Percentiles rank a stretch among this genome's conserved stretches.
These are phyloP conservation scores for Thermothelomyces thermophilus DNA, from an alignment of 2,329 filamentous ascomycete genomes.

Conservation along the genomic window DNA sequence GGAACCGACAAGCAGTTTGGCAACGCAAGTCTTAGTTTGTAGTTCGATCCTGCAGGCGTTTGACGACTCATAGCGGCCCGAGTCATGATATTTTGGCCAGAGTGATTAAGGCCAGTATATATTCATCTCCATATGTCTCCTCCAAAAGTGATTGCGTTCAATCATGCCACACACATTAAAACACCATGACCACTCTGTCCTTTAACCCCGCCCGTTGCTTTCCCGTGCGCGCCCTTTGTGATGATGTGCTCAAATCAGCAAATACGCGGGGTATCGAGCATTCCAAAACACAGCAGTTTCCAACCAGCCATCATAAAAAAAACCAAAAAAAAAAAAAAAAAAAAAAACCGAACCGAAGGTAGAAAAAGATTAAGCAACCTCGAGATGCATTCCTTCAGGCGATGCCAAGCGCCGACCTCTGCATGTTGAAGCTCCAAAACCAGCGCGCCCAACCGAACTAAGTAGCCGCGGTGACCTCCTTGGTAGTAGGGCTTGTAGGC, in stretches of 20 bases:
- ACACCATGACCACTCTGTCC: not conserved
- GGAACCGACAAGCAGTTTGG: too few species aligned
- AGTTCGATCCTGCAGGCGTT: too few species aligned
- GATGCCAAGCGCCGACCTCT: too few species aligned
- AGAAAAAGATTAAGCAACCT: not conserved
- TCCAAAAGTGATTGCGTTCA: not conserved
- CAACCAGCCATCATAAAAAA: not conserved
- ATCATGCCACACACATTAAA: not conserved
- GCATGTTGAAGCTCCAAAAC: too few species aligned
- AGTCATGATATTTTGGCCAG: too few species aligned
- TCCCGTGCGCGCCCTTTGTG: not conserved
- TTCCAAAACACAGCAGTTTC: not conserved
- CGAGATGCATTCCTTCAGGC: not conserved
- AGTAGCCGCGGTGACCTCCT: slow-evolving; percentile 13
- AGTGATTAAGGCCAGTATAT: not conserved
- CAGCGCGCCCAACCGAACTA: not conserved
- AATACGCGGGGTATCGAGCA: slow-evolving; percentile 2
- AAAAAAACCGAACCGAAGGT: not conserved
- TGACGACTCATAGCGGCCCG: too few species aligned
- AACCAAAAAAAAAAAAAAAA: not conserved
- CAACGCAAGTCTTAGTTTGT: too few species aligned
- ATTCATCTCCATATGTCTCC: not conserved
- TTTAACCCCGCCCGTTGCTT: not conserved
- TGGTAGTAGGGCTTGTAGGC: slow-evolving; percentile 4
- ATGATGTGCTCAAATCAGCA: not conserved